Evolutionary conservation across 345 rosid genomes (phyloP), one percentile per base, ranked within the genome.

Genomic region (Pistacia vera): DNA sequence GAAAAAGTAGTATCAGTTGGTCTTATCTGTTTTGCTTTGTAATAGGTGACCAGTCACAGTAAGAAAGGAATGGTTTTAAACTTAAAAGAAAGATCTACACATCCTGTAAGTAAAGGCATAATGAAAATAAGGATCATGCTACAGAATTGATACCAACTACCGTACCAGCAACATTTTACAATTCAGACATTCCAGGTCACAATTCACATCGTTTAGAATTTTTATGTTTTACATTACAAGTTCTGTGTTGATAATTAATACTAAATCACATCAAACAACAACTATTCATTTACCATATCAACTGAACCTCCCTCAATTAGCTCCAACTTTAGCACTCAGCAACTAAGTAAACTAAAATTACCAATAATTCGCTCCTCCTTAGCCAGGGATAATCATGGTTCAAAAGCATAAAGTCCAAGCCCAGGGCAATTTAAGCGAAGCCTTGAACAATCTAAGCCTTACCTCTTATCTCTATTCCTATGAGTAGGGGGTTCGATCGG

Each of bases 381-480:
- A 41, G 30, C 72, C 28, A 54, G 28, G 36, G 18, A 6, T 30
- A 75, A 56, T 74, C 67, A 25, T 20, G 66, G 30, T 14, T 38
- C 56, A 48, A 12, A 58, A 60, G 4, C 51, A 11, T 18, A 56
- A 11, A 38, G 13, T 52, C 35, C 44, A 36, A 8, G 16, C 48
- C 22, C 54, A 30, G 36, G 48, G 17, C 48, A 36, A 58, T 58
- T 12, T 46, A 51, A 13, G 56, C 66, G 38, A 35, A 67, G 57
- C 59, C 44, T 68, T 9, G 70, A 41, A 36, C 73, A 62, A 63
- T 70, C 30, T 75, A 48, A 63, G 71, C 68, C 75, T 56, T 72
- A 90, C 91, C 86, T 90, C 87, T 81, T 84, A 10, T 84, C 89
- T 84, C 77, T 82, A 59, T 54, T 81, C 79, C 68, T 80, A 71